Percentiles rank a stretch among this genome's conserved stretches.
These are phyloP conservation scores for Boletus semigastroideus DNA, from an alignment of 1,284 basidiomycete species.

Conservation along the genomic window DNA sequence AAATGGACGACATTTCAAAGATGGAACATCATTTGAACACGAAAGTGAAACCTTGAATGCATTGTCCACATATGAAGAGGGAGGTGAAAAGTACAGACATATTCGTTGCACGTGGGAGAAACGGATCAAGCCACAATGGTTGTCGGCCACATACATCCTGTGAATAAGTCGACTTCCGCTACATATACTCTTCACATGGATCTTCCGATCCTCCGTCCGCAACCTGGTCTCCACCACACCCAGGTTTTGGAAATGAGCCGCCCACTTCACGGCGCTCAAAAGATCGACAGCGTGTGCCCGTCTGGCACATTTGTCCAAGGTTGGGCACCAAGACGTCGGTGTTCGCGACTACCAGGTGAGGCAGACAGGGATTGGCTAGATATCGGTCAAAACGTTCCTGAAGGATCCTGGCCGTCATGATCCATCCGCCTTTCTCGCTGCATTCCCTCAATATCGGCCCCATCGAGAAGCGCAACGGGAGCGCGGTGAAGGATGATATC, in stretches of 20 bases:
- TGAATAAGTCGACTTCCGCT: constrained; percentile 8
- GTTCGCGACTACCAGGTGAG: constrained; percentile 5
- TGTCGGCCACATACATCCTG: constrained; percentile 22
- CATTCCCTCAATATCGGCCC: constrained; percentile 4
- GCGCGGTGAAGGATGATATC: constrained; percentile 10
- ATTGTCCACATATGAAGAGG: constrained; percentile 20
- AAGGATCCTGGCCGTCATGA: constrained; percentile 8
- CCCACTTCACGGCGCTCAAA: background rate
- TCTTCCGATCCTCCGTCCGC: constrained; percentile 2
- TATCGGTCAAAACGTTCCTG: constrained; percentile 16
- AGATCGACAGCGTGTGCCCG: too few relatives aligned
- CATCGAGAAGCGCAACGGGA: constrained; percentile 24
- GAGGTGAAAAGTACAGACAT: background rate
- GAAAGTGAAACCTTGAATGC: constrained; percentile 16
- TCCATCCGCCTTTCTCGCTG: constrained; percentile 15
- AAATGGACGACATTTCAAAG: background rate
- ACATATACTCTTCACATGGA: constrained; percentile 3
- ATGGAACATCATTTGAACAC: constrained; percentile 1
- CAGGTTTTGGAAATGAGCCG: constrained; percentile 14
- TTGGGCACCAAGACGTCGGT: background rate
- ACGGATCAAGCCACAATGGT: too few relatives aligned
- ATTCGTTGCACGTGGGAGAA: too few relatives aligned
- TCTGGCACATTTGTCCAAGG: too few relatives aligned
- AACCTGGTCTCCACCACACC: constrained; percentile 14
- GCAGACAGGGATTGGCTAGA: constrained; percentile 15